Evolutionary conservation across 73 alveolate species (phyloP).

Genomic region (Blepharisma stoltei): DNA sequence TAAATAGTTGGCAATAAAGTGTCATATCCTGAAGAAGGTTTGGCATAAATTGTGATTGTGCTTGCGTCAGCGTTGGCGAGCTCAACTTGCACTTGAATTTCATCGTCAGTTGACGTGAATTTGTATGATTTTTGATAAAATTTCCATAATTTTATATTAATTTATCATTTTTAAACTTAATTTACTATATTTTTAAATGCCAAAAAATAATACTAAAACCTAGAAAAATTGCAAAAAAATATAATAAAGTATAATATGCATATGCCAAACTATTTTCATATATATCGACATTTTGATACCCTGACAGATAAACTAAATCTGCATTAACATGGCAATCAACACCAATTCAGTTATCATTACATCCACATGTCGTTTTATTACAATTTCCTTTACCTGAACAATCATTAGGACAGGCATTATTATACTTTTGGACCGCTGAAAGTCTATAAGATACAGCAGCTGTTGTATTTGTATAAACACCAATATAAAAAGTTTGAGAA

Average conservation of each 20-base stretch:
- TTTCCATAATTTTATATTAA: too few species aligned
- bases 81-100: too few species aligned
- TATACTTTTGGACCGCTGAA: not conserved
- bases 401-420: not conserved
- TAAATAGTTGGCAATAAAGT: too few species aligned
- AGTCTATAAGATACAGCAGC: too few species aligned
- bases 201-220: not conserved
- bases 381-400: slow-evolving; percentile 12
- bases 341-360: not conserved
- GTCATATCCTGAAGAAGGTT: too few species aligned
- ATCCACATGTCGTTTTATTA: not conserved
- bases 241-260: not conserved
- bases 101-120: too few species aligned
- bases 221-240: not conserved
- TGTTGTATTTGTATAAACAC: too few species aligned
- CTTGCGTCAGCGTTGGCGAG: too few species aligned
- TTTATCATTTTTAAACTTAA: slow-evolving; percentile 3
- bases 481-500: too few species aligned
- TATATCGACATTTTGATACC: not conserved
- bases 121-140: too few species aligned
- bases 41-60: too few species aligned
- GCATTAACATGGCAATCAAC: not conserved
- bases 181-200: not conserved
- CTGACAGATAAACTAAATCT: not conserved
- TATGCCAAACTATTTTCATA: not conserved